phyloP scores from a whole-genome alignment of 495 filamentous ascomycete genomes.

The Penicillium paxilli region DNA sequence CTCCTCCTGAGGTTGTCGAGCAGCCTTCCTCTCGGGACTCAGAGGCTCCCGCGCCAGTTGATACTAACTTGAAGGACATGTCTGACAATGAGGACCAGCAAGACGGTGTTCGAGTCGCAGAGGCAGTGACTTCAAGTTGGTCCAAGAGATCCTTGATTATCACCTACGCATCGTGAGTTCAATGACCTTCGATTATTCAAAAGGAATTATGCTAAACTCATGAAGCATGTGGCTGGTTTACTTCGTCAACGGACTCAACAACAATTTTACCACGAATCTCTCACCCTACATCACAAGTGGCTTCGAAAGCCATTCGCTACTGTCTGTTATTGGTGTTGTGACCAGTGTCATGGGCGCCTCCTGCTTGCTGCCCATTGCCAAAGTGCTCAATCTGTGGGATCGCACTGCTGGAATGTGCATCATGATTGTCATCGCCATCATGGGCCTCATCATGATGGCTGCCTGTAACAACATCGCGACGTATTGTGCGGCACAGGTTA shows the following conservation, averaged over 20 bases:
- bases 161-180: constrained; percentile 25
- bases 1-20: not conserved
- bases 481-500: constrained; percentile 49
- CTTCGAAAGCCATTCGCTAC: constrained; percentile 32
- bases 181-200: no score
- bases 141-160: constrained; percentile 19
- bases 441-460: constrained; percentile 53
- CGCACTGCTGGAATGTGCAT: constrained; percentile 47
- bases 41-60: not conserved
- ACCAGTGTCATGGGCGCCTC: constrained; percentile 47
- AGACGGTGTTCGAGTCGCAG: constrained; percentile 27
- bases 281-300: constrained; percentile 26
- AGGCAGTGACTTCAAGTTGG: constrained; percentile 27
- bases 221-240: constrained; percentile 30
- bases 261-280: not conserved
- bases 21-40: not conserved
- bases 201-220: not conserved
- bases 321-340: constrained; percentile 31
- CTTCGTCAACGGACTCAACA: constrained; percentile 13
- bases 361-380: constrained; percentile 54
- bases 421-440: constrained; percentile 36
- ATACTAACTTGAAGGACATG: not conserved
- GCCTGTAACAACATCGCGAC: constrained; percentile 43
- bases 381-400: constrained; percentile 67
- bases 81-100: constrained; percentile 14